phyloP scores from a whole-genome alignment of 805 yeast genomes.

The Candida namnaoensis region DNA sequence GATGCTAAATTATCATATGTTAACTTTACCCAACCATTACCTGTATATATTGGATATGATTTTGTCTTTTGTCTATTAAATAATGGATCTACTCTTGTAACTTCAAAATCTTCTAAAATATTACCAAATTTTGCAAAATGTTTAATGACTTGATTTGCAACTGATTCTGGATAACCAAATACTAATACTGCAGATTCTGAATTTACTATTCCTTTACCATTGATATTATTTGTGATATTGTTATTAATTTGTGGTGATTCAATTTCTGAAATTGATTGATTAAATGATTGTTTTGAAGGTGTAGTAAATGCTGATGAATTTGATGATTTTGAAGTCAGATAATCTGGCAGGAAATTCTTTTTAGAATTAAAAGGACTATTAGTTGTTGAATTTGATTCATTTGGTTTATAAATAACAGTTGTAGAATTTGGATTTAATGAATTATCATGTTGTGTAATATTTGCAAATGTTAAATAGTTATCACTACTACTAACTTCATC shows the following conservation, averaged over 20 bases:
- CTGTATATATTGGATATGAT: constrained; percentile 67
- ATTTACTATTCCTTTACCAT: not conserved
- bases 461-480: constrained; percentile 11
- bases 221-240: constrained; percentile 1
- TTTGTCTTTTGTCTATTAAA: constrained; percentile 15
- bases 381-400: constrained; percentile 1
- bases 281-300: constrained; percentile 2
- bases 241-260: constrained; percentile 1
- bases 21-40: constrained; percentile 85
- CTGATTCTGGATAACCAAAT: constrained; percentile 80
- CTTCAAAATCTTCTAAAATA: constrained; percentile 67
- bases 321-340: constrained; percentile 6
- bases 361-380: not conserved
- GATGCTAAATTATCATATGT: constrained; percentile 71
- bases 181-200: constrained; percentile 66
- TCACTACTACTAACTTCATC: constrained; percentile 21
- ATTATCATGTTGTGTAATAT: constrained; percentile 5
- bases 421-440: constrained; percentile 3
- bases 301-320: constrained; percentile 10
- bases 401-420: not conserved
- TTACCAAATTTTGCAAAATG: constrained; percentile 76
- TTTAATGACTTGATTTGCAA: constrained; percentile 56
- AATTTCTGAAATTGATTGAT: not conserved
- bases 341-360: constrained; percentile 3
- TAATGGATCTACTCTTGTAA: constrained; percentile 19